These are phyloP conservation scores for Macadamia tetraphylla DNA, from an alignment of 164 flowering plant genomes.

Conservation along the genomic window DNA sequence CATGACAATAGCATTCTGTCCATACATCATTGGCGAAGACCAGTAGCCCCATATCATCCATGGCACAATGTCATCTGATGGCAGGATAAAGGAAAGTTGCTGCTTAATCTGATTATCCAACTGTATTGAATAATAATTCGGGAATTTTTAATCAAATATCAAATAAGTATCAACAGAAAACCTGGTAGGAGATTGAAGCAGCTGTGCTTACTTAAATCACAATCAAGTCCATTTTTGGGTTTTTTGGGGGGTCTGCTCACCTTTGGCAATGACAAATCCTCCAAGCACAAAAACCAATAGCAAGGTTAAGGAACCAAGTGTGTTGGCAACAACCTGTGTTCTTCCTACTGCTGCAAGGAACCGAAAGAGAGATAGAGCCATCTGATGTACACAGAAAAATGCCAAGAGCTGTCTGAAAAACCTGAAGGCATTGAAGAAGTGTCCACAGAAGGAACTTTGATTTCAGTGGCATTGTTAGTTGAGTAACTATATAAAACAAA, in stretches of 20 bases:
- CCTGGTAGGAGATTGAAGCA: neutral
- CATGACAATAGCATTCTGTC: constrained; percentile 54
- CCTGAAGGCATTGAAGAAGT: constrained; percentile 20
- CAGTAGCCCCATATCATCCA: constrained; percentile 50
- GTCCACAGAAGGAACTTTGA: neutral
- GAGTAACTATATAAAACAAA: neutral
- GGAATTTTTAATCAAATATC: neutral
- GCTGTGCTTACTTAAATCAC: neutral
- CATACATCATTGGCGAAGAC: constrained; percentile 51
- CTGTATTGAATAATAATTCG: neutral
- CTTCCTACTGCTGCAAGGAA: constrained; percentile 56
- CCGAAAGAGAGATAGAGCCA: constrained; percentile 55
- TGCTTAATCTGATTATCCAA: neutral
- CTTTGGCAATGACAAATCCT: constrained; percentile 55
- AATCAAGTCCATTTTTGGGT: neutral
- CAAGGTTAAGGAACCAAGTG: constrained; percentile 38
- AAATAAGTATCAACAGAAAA: neutral
- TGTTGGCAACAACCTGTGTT: constrained; percentile 45
- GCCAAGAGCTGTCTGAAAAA: constrained; percentile 50
- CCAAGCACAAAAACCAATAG: constrained; percentile 50
- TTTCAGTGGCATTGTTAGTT: neutral
- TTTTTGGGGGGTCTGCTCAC: constrained; percentile 19
- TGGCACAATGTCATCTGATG: constrained; percentile 42
- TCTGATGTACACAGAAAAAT: constrained; percentile 45
- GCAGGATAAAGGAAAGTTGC: neutral